Base-by-base conservation (phyloP, 1,284 basidiomycete genomes). In the Ganoderma multipileum region DNA sequence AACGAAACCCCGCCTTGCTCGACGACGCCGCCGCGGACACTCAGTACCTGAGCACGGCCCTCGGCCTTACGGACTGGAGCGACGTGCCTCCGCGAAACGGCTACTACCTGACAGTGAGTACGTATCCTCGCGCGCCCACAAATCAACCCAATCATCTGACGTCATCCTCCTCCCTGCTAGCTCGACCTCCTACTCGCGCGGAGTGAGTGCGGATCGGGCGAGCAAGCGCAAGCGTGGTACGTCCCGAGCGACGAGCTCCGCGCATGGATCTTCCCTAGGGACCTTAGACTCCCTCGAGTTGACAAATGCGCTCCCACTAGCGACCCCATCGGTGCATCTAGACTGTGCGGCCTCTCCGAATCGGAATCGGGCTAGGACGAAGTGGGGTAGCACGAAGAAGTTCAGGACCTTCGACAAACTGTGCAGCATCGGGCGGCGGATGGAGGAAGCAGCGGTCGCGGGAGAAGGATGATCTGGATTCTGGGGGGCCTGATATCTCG, bases 51-150 rank as follows among this genome's bases (percentile, higher is more conserved):
- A 44, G 58, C 58, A 39, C 41, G 11, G 64, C 64, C 9, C 58
- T 65, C 26, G 44, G 44, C 2, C 64, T 65, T 23, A 61, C 44
- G 33, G 47, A 65, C 57, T 65, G 58, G 64, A 65, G 64, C 64
- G 64, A 60, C 3, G 20, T 65, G 5, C 64, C 64, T 12, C 64
- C 64, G 11, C 44, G 20, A 12, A n/a, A 26, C 11, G 64, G 64
- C 36, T 65, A 65, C 36, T 65, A 59, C 47, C 58, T 58, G 14
- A 54, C 42, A 50, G 64, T 65, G 20, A 18, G 42, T 44, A 30
- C 28, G 42, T 44, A 3, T 23, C 28, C n/a, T 18, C 12, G 20
- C 36, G 23, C 36, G 23, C 47, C 47, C 20, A 50, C 47, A 50
- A 50, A 26, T 12, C 47, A 50, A 50, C 23, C 47, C 20, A 50